Evolutionary conservation across 257 asterid species (phyloP), one percentile per base, ranked within the genome.

Genomic region (Coffea eugenioides): DNA sequence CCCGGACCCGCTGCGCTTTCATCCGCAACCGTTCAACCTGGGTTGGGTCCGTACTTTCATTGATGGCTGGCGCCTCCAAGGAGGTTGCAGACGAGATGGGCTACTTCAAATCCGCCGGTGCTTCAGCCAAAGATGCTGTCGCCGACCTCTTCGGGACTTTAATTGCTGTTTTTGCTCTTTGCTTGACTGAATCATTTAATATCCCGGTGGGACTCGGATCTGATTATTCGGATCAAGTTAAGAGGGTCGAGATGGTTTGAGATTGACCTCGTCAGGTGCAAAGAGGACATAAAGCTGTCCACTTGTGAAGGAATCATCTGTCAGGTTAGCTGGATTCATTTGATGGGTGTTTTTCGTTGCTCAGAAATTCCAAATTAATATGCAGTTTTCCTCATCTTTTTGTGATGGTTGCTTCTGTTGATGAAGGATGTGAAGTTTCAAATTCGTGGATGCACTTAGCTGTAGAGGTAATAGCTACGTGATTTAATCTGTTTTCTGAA

Each of bases 61-160:
- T 92, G 2, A 70, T 85, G 43, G 88, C 89, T 78, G 98, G 97
- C 73, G 94, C 89, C 71, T 95, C 90, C 65, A 94, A 94, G 82
- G 98, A 94, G 86, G 80, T 88, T 64, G 96, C 93, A 71, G 98
- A 95, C 79, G 95, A 95, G 77, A 61, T 94, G 10, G 98, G 98
- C 0, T 89, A 80, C 82, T 91, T 93, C 83, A 82, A 80, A 67
- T 93, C 98, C 69, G 87, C 97, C 68, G 97, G 98, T 7, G 98
- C 93, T 1, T 95, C 98, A n/a, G 21, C 82, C 61, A 93, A 92
- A 84, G 98, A 95, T 81, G 91, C 89, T 31, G 89, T 85, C 6
- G 90, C 94, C 36, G 97, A 93, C 81, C 46, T 90, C 62, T 10
- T 87, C 70, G 97, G 97, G 15, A 87, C 90, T 46, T 79, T 90